Percentiles rank a stretch among this genome's conserved stretches.
Conservation (phyloP, 2,329 filamentous ascomycete species). For the Cladosporium halotolerans region DNA sequence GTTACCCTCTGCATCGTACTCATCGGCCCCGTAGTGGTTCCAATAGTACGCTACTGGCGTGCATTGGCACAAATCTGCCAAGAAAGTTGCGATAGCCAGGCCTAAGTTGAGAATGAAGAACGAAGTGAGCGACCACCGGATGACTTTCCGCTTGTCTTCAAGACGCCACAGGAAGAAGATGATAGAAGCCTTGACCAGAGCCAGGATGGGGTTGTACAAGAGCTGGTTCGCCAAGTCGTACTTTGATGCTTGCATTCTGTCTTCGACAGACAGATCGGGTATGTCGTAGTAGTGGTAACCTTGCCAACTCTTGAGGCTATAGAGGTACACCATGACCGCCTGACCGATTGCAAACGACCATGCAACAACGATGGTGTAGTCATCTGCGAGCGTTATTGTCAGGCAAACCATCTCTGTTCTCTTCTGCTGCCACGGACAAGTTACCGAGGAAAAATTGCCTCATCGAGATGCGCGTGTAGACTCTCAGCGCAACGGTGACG, state of each 20-base stretch:
- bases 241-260: slow-evolving; percentile 1
- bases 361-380: background rate
- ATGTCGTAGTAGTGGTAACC: slow-evolving; percentile 3
- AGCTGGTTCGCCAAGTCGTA: slow-evolving; percentile 18
- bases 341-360: background rate
- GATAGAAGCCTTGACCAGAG: slow-evolving; percentile 31
- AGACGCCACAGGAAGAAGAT: slow-evolving; percentile 35
- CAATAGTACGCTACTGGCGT: slow-evolving; percentile 22
- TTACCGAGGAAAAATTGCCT: background rate
- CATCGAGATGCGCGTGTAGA: background rate
- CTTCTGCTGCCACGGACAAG: background rate
- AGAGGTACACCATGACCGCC: background rate
- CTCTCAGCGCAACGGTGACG: background rate
- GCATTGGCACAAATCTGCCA: slow-evolving; percentile 33
- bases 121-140: slow-evolving; percentile 26
- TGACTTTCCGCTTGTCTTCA: slow-evolving; percentile 27
- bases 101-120: slow-evolving; percentile 31
- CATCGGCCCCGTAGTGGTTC: slow-evolving; percentile 10
- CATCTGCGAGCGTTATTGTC: background rate
- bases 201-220: slow-evolving; percentile 34
- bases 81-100: slow-evolving; percentile 29
- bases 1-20: slow-evolving; percentile 23
- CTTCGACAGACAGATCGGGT: background rate
- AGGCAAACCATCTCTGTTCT: background rate
- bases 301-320: background rate